phyloP scores from a whole-genome alignment of 306 rosid species.

The Mimosa pudica region DNA sequence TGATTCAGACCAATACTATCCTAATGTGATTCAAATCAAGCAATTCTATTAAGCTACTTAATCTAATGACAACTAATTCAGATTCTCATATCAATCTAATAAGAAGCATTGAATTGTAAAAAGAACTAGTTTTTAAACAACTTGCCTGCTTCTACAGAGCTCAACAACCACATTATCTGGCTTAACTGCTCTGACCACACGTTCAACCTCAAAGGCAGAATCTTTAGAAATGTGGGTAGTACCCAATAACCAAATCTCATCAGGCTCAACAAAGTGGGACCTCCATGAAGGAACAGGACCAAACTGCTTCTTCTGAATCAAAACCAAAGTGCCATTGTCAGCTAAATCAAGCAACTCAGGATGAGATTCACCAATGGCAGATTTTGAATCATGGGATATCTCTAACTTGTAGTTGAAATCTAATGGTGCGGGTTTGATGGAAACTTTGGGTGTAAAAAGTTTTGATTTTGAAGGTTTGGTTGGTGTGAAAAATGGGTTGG shows the following conservation, averaged over 20 bases:
- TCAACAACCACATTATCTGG: constrained; percentile 90
- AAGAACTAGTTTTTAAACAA: neutral
- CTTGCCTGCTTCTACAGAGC: constrained; percentile 93
- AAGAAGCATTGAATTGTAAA: no score
- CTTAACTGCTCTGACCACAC: constrained; percentile 60
- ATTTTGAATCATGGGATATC: constrained; percentile 54
- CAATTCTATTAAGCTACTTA: neutral
- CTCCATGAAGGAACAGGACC: constrained; percentile 87
- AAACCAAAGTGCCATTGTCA: constrained; percentile 65
- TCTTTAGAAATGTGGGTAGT: constrained; percentile 64
- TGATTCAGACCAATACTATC: neutral
- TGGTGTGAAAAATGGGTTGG: constrained; percentile 43
- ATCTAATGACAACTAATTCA: no score
- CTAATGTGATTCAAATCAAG: neutral
- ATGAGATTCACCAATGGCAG: constrained; percentile 59
- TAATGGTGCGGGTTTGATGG: constrained; percentile 67
- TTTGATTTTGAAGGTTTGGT: constrained; percentile 32
- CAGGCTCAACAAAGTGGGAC: constrained; percentile 74
- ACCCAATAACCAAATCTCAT: constrained; percentile 70
- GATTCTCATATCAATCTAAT: no score
- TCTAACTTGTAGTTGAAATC: constrained; percentile 73
- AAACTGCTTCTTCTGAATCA: constrained; percentile 69
- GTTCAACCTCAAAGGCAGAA: constrained; percentile 71
- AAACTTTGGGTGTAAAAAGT: constrained; percentile 47
- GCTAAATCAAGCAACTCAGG: constrained; percentile 84